Evolutionary conservation across 371 early-diverging fungal genomes (phyloP).

Genomic region (Funneliformis caledonium): DNA sequence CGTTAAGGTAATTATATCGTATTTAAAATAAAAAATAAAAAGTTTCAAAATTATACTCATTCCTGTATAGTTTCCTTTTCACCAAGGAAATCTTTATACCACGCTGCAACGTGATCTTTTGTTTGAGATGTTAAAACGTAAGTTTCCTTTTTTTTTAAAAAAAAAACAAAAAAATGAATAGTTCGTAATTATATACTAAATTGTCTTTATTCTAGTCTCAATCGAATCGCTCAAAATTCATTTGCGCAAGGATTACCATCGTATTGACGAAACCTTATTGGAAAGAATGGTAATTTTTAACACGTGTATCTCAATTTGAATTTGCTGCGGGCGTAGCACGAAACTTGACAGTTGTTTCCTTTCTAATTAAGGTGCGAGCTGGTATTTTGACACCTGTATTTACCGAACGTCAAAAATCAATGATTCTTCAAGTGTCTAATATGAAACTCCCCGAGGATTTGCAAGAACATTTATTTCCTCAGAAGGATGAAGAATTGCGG

Average conservation of each 20-base stretch:
- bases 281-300: conserved; percentile 54
- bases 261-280: conserved; percentile 64
- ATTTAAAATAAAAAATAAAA: neutral
- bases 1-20: conserved; percentile 5
- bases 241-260: conserved; percentile 63
- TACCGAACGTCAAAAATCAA: conserved; percentile 74
- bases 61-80: conserved; percentile 69
- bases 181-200: neutral
- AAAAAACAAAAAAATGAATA: neutral
- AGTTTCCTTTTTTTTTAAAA: conserved; percentile 45
- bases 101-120: conserved; percentile 77
- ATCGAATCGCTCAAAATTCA: conserved; percentile 67
- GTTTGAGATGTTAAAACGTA: conserved; percentile 74
- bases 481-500: conserved; percentile 1
- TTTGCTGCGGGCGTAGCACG: neutral
- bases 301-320: neutral
- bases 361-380: conserved; percentile 22
- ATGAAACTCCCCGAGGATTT: conserved; percentile 46
- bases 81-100: conserved; percentile 62
- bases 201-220: conserved; percentile 44
- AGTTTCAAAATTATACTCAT: neutral
- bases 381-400: conserved; percentile 75
- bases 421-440: conserved; percentile 61
- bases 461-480: conserved; percentile 44
- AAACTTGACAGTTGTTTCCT: neutral